Conservation (phyloP, 352 stramenopile species). For the Globisporangium spiculum region DNA sequence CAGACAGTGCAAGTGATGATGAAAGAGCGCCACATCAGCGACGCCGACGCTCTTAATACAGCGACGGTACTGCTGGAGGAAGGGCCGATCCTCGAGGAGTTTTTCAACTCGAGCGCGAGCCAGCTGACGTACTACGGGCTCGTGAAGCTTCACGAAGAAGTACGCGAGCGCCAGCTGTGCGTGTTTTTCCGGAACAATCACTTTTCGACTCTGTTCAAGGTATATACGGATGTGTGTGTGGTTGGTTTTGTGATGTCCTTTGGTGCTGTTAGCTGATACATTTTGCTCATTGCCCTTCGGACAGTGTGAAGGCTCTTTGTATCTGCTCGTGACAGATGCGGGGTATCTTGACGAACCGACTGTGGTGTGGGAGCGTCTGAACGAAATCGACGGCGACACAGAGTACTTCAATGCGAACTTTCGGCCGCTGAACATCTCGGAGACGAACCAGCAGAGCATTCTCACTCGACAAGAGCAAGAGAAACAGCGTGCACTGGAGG, state of each 20-base stretch:
- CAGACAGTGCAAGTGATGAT: conserved; percentile 72
- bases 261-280: neutral
- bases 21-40: conserved; percentile 74
- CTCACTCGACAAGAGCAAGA: conserved; percentile 54
- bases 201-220: conserved; percentile 96
- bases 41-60: conserved; percentile 55
- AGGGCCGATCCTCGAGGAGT: conserved; percentile 81
- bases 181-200: conserved; percentile 99
- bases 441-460: conserved; percentile 71
- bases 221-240: conserved; percentile 13
- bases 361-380: conserved; percentile 95
- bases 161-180: conserved; percentile 89
- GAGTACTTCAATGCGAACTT: conserved; percentile 79
- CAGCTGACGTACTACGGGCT: conserved; percentile 96
- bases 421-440: conserved; percentile 51
- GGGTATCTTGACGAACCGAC: conserved; percentile 93
- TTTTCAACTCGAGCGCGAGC: conserved; percentile 88
- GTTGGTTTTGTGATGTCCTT: neutral
- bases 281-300: neutral
- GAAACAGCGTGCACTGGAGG: conserved; percentile 22
- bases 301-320: conserved; percentile 90
- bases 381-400: conserved; percentile 85
- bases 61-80: conserved; percentile 69
- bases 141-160: conserved; percentile 88
- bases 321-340: conserved; percentile 96